Base-by-base conservation (phyloP, 306 rosid species). In the Cicer bijugum region DNA sequence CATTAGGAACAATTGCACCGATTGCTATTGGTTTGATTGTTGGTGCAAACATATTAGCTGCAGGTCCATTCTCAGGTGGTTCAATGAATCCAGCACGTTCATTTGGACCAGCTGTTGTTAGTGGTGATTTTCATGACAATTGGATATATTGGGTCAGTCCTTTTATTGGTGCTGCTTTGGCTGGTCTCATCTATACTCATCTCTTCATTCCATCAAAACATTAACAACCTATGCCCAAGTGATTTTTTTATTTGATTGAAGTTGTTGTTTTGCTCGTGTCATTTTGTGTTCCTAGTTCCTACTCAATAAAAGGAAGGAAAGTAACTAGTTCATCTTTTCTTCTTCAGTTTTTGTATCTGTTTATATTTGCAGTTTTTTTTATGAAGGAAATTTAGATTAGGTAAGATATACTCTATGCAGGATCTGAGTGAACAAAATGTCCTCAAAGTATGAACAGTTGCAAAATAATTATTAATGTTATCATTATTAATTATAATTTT, bases 121-220 rank as follows among this genome's bases (percentile, higher is more conserved):
- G 85, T 40, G 98, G 91, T 23, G 86, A 92, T 82, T 92, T 84
- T 84, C 70, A 68, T 19, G 84, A 74, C 67, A 83, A 86, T 84
- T 92, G 98, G 98, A 87, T 92, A 85, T 92, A 92, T 83, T 92
- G 92, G 97, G 89, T 83, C 84, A 97, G 97, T 19, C 98, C 98
- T 10, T 85, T 92, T n/a, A 8, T 89, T 75, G 97, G 98, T 70
- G 95, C 97, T 75, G 98, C 90, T 57, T 67, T 90, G 82, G 98
- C 97, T 74, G 98, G 98, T 16, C 84, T 86, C 10, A 53, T 89
- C 80, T 92, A 92, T 62, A 58, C 76, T 80, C 83, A 84, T 38
- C 83, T 87, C 6, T 89, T 82, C 84, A 19, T 19, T 19, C 23
- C 23, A 19, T 19, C 23, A 1, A 19, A 19, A 19, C 84, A 81